Evolutionary conservation across 2,329 filamentous ascomycete genomes (phyloP), one percentile per base, ranked within the genome.

Genomic region (Ophiostoma perfectum): DNA sequence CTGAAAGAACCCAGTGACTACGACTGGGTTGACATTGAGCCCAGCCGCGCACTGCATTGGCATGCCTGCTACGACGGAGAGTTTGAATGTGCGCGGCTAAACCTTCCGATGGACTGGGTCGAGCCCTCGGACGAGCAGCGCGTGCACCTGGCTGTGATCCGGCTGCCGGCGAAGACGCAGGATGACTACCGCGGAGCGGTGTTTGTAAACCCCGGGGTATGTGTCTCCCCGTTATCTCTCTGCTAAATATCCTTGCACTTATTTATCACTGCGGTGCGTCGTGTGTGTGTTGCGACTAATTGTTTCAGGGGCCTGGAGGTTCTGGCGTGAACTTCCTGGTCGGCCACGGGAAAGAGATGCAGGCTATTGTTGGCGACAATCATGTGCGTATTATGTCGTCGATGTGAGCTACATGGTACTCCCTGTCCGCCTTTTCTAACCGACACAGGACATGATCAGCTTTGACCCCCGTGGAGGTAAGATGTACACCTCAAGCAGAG

Each of bases 381-480:
- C 27, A 27, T 27, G 27, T 27, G 27, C 27, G 27, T 27, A 27
- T 27, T 27, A 27, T 27, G 27, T 27, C 27, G 27, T 27, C 27
- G 27, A 27, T 27, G 27, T 27, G 27, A 27, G 27, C 27, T 27
- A 27, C 27, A 27, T 27, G 27, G 27, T 27, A 27, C 27, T 27
- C 27, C 27, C 27, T 27, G 27, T 27, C 27, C 27, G 27, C 27
- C 27, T 27, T 27, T 27, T 27, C 27, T 27, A 27, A 27, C 27
- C 16, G 12, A 12, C 39, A n/a, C 45, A 64, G 6, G 82, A 85
- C 64, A 77, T 85, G 1, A 78, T 85, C 68, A 79, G 80, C 55
- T 84, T 82, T 67, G 82, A 85, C 66, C 82, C 82, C 1, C 78
- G 83, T 36, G 83, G 83, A 27, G 75, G 79, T 77, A 69, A 72